Conservation (phyloP, 352 stramenopile genomes). For the Globisporangium ultimum region DNA sequence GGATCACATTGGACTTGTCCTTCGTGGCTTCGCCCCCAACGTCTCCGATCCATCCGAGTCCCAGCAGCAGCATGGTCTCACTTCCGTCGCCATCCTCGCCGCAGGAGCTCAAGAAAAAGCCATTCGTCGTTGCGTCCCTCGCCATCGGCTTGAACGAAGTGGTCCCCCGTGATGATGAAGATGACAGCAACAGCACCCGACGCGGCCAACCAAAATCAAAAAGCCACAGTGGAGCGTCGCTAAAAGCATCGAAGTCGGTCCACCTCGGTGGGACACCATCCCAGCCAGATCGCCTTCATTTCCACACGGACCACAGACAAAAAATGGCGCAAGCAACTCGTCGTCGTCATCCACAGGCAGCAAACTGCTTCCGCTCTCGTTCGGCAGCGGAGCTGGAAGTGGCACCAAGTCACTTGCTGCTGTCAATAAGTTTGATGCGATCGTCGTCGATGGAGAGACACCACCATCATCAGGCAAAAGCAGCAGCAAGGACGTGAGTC, state of each 20-base stretch:
- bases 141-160: constrained; percentile 12
- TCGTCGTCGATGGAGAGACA: neutral
- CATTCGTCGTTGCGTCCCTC: constrained; percentile 12
- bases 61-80: neutral
- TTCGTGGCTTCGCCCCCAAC: neutral
- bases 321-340: neutral
- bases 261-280: constrained; percentile 2
- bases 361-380: constrained; percentile 8
- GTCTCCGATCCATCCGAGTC: neutral
- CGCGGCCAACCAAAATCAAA: neutral
- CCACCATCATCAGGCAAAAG: too few relatives aligned
- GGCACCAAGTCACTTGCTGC: neutral
- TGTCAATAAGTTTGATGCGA: constrained; percentile 10
- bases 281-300: constrained; percentile 3
- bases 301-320: neutral
- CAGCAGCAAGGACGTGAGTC: constrained; percentile 6
- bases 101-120: constrained; percentile 8
- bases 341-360: constrained; percentile 5
- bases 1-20: constrained; percentile 12
- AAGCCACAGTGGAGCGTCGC: neutral
- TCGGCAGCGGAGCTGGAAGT: neutral
- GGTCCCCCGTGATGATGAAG: neutral
- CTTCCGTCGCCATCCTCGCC: constrained; percentile 4
- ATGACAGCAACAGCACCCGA: neutral
- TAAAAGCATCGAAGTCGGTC: constrained; percentile 6